Base-by-base conservation (phyloP, 208 protist genomes). In the Trypanosoma scelopori region DNA sequence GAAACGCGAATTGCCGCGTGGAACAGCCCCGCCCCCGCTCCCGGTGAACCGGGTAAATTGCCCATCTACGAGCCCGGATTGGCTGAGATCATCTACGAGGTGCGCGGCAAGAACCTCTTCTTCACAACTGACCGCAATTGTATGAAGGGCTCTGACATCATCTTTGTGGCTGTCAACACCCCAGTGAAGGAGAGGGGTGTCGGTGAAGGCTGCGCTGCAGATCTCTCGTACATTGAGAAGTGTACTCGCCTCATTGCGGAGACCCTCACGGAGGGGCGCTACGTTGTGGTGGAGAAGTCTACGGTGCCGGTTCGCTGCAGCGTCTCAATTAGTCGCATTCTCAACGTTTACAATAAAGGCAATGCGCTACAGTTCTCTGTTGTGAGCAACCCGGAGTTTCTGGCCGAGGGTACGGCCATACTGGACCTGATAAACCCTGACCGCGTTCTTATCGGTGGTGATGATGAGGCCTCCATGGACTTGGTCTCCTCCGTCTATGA, bases 81-180 rank as follows among this genome's bases (percentile, higher is more conserved):
- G 6, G 77, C 96, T 28, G 95, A 94, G 28, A 78, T 97, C 27
- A 83, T 98, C 9, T 71, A 82, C 39, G 48, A 71, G 25, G 71
- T 62, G 30, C 82, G 90, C 49, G 83, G 74, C 6, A 78, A 79
- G 50, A 99, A 98, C 60, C 87, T 99, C 16, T 98, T 98, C 74
- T 99, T 99, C 76, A 92, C 91, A 4, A 96, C 93, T 15, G 91
- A 99, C 59, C n/a, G 13, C 0, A 69, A 52, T 11, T 64, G 68
- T 11, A 89, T 99, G 18, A 47, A 65, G 5, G 76, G 83, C 3
- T 82, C 95, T 1, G 92, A 98, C 51, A 86, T 99, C 41, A 98
- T 99, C 64, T 99, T 99, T 72, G 86, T 99, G 35, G 90, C 93
- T 25, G 98, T 99, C 13, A 98, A 98, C 76, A 99, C 98, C 0